Conservation (phyloP, 202 grass and related monocot species). For the Musa balbisiana region DNA sequence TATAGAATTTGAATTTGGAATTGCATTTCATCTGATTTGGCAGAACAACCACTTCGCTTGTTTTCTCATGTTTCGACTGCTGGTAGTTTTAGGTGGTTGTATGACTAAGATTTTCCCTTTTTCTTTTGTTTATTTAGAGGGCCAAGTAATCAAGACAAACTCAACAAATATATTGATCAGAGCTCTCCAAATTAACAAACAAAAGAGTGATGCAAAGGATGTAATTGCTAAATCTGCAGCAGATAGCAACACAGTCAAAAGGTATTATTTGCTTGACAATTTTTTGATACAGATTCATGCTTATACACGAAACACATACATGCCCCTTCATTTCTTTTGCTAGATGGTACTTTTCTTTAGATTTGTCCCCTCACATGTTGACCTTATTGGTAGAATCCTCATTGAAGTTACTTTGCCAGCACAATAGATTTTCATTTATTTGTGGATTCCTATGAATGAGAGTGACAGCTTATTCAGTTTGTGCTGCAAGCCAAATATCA, state of each 20-base stretch:
- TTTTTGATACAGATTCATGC: background rate
- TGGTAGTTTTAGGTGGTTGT: too few species aligned
- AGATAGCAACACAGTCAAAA: slow-evolving; percentile 46
- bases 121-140: slow-evolving; percentile 35
- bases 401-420: too few species aligned
- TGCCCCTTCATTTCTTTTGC: background rate
- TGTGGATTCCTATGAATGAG: too few species aligned
- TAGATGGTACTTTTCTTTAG: background rate
- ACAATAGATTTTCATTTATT: too few species aligned
- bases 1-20: too few species aligned
- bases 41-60: too few species aligned
- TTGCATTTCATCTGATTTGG: too few species aligned
- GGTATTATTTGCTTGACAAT: slow-evolving; percentile 29
- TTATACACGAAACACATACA: background rate
- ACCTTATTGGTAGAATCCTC: background rate
- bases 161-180: slow-evolving; percentile 92
- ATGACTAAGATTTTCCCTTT: background rate
- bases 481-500: too few species aligned
- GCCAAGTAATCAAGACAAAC: slow-evolving; percentile 78
- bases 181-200: slow-evolving; percentile 78
- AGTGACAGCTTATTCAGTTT: too few species aligned
- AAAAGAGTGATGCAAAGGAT: slow-evolving; percentile 60
- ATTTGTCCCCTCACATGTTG: background rate
- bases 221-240: slow-evolving; percentile 28
- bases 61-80: too few species aligned